Base-by-base conservation (phyloP, 306 rosid genomes). In the Trifolium subterraneum region DNA sequence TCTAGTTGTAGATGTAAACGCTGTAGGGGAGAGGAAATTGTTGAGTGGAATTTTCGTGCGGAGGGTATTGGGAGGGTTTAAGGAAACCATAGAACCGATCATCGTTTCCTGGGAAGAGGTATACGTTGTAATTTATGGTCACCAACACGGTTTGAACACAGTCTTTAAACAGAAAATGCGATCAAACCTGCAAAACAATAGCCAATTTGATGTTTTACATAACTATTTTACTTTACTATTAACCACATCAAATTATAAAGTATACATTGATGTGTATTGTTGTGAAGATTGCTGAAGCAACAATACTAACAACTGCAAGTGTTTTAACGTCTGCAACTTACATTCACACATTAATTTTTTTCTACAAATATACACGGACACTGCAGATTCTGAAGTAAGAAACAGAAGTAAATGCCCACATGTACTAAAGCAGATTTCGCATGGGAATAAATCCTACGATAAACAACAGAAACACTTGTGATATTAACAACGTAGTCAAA, bases 31-130 rank as follows among this genome's bases (percentile, higher is more conserved):
- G 19, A 73, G 45, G 10, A 68, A 69, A 14, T n/a, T 69, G 22
- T 55, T 8, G 20, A 61, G 79, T 5, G 66, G 73, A 64, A 35
- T 50, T 42, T 74, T 74, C 68, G 81, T 59, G 52, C 42, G 73
- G 25, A 84, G 75, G 90, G 87, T 83, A 86, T 87, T 91, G 76
- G 86, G 64, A 73, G 90, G 88, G 93, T 86, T 87, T 82, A 91
- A 78, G 81, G 79, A 78, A 31, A 77, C 75, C 68, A 59, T 70
- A 18, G 42, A 79, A 7, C 68, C 74, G 14, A 73, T 70, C 92
- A 88, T 87, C 7, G 14, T 33, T 44, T 2, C 6, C 50, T 5
- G 15, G 15, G 5, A 42, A 42, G 48, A 12, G n/a, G n/a, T 42
- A 42, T 42, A 15, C 6, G 1, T 13, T 13, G 50, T 13, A 44